Evolutionary conservation across 257 asterid genomes (phyloP).

Genomic region (Striga asiatica): DNA sequence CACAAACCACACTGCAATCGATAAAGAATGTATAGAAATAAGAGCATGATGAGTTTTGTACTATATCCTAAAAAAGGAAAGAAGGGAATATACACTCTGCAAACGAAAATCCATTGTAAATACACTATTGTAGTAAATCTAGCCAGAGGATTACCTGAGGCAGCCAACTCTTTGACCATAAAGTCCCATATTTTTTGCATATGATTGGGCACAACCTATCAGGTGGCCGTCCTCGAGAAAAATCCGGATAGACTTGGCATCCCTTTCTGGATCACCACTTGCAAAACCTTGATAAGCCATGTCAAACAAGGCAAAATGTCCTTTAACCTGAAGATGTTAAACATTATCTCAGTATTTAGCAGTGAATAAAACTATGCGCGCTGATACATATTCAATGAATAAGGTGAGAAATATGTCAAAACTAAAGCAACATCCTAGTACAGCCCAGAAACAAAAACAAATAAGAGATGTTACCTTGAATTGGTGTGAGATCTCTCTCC

Average conservation of each 20-base stretch:
- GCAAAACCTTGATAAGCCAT: constrained; percentile 99
- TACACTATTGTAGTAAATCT: too few species aligned
- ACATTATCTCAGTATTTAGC: not conserved
- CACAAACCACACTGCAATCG: constrained; percentile 68
- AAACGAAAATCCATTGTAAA: not conserved
- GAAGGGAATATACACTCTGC: not conserved
- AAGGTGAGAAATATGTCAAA: not conserved
- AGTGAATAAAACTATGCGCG: not conserved
- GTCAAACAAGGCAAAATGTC: constrained; percentile 88
- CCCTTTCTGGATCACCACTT: constrained; percentile 93
- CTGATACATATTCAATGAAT: not conserved
- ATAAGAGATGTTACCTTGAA: constrained; percentile 48
- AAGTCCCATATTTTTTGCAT: constrained; percentile 98
- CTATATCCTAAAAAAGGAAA: not conserved
- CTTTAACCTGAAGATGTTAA: constrained; percentile 52
- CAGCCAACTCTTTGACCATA: constrained; percentile 98
- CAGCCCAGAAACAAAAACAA: not conserved
- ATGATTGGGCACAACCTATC: constrained; percentile 94
- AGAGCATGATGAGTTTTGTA: not conserved
- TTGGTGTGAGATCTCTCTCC: constrained; percentile 85
- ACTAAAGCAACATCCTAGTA: not conserved
- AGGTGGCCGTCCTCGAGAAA: constrained; percentile 91
- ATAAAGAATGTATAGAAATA: not conserved
- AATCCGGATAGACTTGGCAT: constrained; percentile 83
- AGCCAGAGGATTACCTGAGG: constrained; percentile 46